Percentiles rank a stretch among this genome's conserved stretches.
These are phyloP conservation scores for Geotrichum bryndzae DNA, from an alignment of 1,139 yeast genomes.

Conservation along the genomic window DNA sequence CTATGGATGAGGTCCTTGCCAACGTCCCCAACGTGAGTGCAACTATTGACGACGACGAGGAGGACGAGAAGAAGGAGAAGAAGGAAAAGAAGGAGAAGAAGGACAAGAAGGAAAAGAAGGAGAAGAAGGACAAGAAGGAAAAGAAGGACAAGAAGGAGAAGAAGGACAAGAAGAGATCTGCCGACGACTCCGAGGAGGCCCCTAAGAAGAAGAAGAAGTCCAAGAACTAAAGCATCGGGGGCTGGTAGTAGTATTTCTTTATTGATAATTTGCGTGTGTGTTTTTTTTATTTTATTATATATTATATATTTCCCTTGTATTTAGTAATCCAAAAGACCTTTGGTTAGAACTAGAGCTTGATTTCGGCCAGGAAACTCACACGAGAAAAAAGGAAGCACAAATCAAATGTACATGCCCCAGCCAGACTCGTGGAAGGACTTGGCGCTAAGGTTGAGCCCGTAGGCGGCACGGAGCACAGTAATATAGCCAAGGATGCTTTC, in stretches of 20 bases:
- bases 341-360: not conserved
- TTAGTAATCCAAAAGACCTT: not conserved
- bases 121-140: conserved; percentile 36
- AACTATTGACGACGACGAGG: conserved; percentile 45
- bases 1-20: conserved; percentile 57
- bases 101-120: conserved; percentile 35
- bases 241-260: conserved; percentile 11
- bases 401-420: conserved; percentile 23
- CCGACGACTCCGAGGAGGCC: conserved; percentile 27
- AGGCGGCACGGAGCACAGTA: conserved; percentile 14
- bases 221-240: conserved; percentile 24
- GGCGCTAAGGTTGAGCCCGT: conserved; percentile 10
- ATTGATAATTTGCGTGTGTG: conserved; percentile 11
- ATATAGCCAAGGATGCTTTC: conserved; percentile 18
- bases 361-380: not conserved
- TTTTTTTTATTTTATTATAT: conserved; percentile 6
- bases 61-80: conserved; percentile 18
- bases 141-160: conserved; percentile 33
- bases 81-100: conserved; percentile 27
- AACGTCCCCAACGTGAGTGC: conserved; percentile 43
- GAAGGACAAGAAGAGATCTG: conserved; percentile 43
- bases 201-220: conserved; percentile 35
- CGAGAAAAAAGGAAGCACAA: not conserved
- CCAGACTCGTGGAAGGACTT: conserved; percentile 16
- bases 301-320: conserved; percentile 1